Evolutionary conservation across 805 yeast genomes (phyloP).

Genomic region (Alloascoidea africana): DNA sequence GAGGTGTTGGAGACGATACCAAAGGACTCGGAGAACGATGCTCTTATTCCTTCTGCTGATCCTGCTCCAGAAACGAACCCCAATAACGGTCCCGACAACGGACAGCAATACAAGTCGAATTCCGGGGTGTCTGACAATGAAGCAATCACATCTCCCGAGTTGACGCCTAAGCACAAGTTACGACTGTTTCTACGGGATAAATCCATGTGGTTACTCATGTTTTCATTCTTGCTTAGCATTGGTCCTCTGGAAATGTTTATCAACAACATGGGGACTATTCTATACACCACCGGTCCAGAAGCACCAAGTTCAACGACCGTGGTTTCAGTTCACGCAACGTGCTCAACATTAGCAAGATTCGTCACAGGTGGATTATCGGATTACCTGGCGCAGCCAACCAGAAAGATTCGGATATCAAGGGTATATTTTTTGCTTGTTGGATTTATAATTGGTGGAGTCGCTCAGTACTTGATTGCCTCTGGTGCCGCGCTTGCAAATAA

Average conservation of each 20-base stretch:
- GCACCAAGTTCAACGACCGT: conserved; percentile 13
- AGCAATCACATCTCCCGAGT: conserved; percentile 6
- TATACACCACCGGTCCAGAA: conserved; percentile 19
- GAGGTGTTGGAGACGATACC: not conserved
- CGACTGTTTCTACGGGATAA: conserved; percentile 28
- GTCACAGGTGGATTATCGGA: conserved; percentile 59
- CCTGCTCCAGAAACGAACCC: no score
- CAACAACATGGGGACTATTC: conserved; percentile 67
- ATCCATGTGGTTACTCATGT: conserved; percentile 47
- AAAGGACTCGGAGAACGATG: not conserved
- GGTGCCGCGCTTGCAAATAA: conserved; percentile 8
- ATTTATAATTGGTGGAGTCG: conserved; percentile 5
- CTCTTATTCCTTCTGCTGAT: no score
- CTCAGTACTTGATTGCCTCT: conserved; percentile 1
- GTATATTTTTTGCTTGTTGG: conserved; percentile 19
- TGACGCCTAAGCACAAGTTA: conserved; percentile 14
- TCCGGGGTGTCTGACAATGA: conserved; percentile 16
- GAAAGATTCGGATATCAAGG: conserved; percentile 10
- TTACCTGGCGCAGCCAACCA: conserved; percentile 20
- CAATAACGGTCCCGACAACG: no score
- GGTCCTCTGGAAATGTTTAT: conserved; percentile 83
- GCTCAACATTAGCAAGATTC: conserved; percentile 60
- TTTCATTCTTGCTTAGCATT: conserved; percentile 46
- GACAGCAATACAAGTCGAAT: conserved; percentile 14
- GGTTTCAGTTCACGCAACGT: conserved; percentile 45